phyloP scores from a whole-genome alignment of 257 asterid genomes.

The Phtheirospermum japonicum region DNA sequence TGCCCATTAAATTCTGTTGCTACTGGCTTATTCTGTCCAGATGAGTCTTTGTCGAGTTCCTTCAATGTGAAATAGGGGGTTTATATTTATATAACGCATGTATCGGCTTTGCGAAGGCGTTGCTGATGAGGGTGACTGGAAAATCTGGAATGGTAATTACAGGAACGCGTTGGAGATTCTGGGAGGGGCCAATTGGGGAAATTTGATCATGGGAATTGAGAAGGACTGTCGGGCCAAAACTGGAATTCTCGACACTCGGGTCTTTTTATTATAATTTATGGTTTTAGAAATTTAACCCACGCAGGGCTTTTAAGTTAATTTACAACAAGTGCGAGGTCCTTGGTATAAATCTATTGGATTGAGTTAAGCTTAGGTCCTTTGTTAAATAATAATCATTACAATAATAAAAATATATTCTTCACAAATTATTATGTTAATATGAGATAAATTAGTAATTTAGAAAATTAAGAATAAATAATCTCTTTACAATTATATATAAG shows the following conservation, averaged over 20 bases:
- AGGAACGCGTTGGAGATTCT: not conserved
- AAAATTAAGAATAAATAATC: no score
- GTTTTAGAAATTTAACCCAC: not conserved
- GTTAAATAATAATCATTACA: no score
- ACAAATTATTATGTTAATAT: no score
- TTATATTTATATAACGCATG: not conserved
- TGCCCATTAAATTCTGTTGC: constrained; percentile 41
- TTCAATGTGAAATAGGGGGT: not conserved
- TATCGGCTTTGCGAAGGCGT: constrained; percentile 29
- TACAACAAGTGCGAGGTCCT: no score
- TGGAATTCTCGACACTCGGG: not conserved
- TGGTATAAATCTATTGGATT: no score
- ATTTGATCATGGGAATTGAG: not conserved
- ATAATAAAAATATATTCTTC: no score
- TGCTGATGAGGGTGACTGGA: constrained; percentile 1
- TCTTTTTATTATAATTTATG: not conserved
- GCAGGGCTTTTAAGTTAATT: no score
- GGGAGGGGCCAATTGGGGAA: constrained; percentile 14
- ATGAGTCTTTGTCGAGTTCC: no score
- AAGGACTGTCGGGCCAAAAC: constrained; percentile 19
- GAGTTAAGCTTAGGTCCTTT: no score
- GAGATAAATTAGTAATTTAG: no score
- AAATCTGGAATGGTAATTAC: not conserved
- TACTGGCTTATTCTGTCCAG: not conserved
- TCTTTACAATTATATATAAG: no score